Evolutionary conservation across 345 rosid genomes (phyloP), one percentile per base, ranked within the genome.

Genomic region (Hypericum perforatum): DNA sequence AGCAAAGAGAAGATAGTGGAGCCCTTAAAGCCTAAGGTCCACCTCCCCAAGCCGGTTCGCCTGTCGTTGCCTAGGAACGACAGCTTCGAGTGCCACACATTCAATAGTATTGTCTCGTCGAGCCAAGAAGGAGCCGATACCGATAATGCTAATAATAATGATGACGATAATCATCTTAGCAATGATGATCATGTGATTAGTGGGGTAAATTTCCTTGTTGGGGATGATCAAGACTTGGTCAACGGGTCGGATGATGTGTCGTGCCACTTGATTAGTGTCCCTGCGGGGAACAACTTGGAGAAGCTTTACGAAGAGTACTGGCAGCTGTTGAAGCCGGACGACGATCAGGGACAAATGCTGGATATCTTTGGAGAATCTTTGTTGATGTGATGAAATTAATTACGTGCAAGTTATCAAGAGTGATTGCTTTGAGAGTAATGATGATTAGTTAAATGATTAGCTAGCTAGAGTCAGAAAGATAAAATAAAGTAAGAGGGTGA

Each of bases 1-100:
- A 29, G 8, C 59, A 65, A 48, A 41, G 11, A 43, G 0, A 0
- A 5, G 7, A 2, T 43, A n/a, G 38, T 0, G 9, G 56, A 56
- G 45, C 50, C 55, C 2, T 62, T 29, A 14, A 65, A 55, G 60
- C 66, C 67, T 43, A 68, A 74, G 37, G 56, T 82, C 58, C 78
- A 82, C 59, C 76, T 64, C 49, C 82, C 84, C 0, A 74, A 72
- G 49, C 74, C 84, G n/a, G 59, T 57, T 10, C 68, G 82, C 36
- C 53, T 32, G 9, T 62, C 63, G 9, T 51, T 72, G 3, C 76
- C 67, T 9, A 70, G 70, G 59, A 70, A 58, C 16, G 66, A 76
- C 39, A 72, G 70, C 48, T 63, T 66, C 41, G 72, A 67, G 40
- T 43, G 53, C 39, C 59, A 60, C 5, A 56, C 59, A 22, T 22